These are phyloP conservation scores for Diplotaxis tenuifolia DNA, from an alignment of 345 rosid species.

Conservation along the genomic window DNA sequence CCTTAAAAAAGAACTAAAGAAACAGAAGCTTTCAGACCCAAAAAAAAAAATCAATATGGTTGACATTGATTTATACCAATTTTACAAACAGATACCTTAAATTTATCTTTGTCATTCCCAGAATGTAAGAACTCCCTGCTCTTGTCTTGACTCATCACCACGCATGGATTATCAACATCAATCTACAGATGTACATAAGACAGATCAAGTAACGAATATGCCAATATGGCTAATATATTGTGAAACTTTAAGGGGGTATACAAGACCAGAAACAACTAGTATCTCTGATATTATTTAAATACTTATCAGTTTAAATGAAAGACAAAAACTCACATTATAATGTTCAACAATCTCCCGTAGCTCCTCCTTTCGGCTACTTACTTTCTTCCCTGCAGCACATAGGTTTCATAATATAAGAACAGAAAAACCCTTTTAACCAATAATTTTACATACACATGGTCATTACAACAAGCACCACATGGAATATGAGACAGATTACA, in stretches of 20 bases:
- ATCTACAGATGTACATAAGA: constrained; percentile 44
- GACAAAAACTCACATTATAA: constrained; percentile 68
- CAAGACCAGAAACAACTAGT: constrained; percentile 9
- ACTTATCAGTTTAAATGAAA: background rate
- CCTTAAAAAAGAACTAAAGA: constrained; percentile 88
- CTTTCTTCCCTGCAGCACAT: constrained; percentile 65
- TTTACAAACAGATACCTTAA: constrained; percentile 57
- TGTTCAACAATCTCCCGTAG: constrained; percentile 85
- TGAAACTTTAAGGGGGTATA: background rate
- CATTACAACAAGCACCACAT: background rate
- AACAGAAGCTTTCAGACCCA: constrained; percentile 34
- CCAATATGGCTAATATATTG: background rate
- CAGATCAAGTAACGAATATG: background rate
- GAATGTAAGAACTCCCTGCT: constrained; percentile 98
- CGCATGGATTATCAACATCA: constrained; percentile 98
- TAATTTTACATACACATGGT: background rate
- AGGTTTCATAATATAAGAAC: background rate
- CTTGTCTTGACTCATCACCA: constrained; percentile 96
- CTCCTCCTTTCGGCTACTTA: constrained; percentile 69
- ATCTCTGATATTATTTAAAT: background rate
- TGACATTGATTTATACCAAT: constrained; percentile 2
- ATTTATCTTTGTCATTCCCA: constrained; percentile 93
- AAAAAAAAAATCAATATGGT: constrained; percentile 1
- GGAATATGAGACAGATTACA: background rate
- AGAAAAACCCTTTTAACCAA: background rate